Evolutionary conservation across 805 yeast species (phyloP), one percentile per base, ranked within the genome.

Genomic region (Sugiyamaella chiloensis): DNA sequence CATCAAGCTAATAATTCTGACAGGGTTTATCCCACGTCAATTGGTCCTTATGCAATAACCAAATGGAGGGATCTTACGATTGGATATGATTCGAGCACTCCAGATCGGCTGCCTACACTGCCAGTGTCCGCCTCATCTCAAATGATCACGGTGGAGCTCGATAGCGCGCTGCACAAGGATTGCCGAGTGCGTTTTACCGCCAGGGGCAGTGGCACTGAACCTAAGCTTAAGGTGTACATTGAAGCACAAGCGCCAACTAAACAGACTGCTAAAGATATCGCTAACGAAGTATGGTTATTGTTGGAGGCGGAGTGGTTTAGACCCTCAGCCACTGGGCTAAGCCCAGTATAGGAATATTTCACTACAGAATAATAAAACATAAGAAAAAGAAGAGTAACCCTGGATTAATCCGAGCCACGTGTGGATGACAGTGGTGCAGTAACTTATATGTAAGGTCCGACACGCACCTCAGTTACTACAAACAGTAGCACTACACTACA

Each of bases 141-240:
- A 57, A 93, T 93, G 97, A 81, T 91, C 54, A 89, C 96, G 0
- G 83, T 76, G 1, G 64, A 66, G 20, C 66, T 87, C 19, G 20
- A 44, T 26, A 29, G 36, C n/a, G 30, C 44, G 23, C 41, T 51
- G 3, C 51, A 53, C 12, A 51, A 44, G 5, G 64, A 59, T 1
- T 76, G 71, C 35, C 54, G 53, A 17, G 80, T 87, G 1, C 68
- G 95, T 29, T 82, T 90, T 60, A 90, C 98, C 0, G 81, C 87
- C 42, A 75, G 99, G 45, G 97, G 97, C 0, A 87, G 96, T 2
- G 99, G 99, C 8, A 91, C 99, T 0, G 99, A 91, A 64, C 97
- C 97, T 2, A 91, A 91, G 63, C 71, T 91, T 53, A 91, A 91
- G 64, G 86, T 91, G 0, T 91, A 91, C 66, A 82, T 91, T 27